Base-by-base conservation (phyloP, 306 rosid genomes). In the Prunus armeniaca region DNA sequence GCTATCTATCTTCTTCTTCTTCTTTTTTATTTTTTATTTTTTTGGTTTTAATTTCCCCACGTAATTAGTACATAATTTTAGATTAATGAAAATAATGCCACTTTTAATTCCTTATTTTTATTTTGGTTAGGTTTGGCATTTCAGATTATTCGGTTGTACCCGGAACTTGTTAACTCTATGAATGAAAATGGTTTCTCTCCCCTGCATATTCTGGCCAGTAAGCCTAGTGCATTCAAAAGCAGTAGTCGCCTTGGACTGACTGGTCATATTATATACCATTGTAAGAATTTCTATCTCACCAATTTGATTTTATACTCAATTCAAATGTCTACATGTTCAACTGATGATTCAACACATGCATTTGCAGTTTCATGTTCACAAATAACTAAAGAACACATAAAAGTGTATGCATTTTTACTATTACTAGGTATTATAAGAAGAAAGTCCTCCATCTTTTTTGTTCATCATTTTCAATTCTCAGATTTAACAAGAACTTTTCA, bases 191-290 rank as follows among this genome's bases (percentile, higher is more conserved):
- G 83, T 74, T 25, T 24, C 6, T 74, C 80, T 49, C 83, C 83
- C 2, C 76, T 75, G 67, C 79, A 75, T 41, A 50, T 74, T 74
- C 70, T 74, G 19, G 83, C 79, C 8, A 50, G 56, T n/a, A 80
- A 74, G 41, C 76, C 83, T 10, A 51, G 52, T 61, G 83, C 83
- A 24, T 80, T 80, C 75, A 51, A 75, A n/a, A 80, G 83, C 60
- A 62, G 67, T 54, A 50, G 60, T 58, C 71, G 58, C 3, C 57
- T 80, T 0, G 71, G 80, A 1, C 27, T 55, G 28, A 25, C 47
- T 27, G 79, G 69, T 51, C 67, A 47, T 6, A n/a, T 80, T 28
- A 62, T 80, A 57, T 80, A 80, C 66, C 47, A 61, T 2, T 32
- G 83, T 80, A 75, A 4, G 76, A 62, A 12, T 22, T 12, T 62